Evolutionary conservation across 208 protist species (phyloP).

Genomic region (Porcisia hertigi): DNA sequence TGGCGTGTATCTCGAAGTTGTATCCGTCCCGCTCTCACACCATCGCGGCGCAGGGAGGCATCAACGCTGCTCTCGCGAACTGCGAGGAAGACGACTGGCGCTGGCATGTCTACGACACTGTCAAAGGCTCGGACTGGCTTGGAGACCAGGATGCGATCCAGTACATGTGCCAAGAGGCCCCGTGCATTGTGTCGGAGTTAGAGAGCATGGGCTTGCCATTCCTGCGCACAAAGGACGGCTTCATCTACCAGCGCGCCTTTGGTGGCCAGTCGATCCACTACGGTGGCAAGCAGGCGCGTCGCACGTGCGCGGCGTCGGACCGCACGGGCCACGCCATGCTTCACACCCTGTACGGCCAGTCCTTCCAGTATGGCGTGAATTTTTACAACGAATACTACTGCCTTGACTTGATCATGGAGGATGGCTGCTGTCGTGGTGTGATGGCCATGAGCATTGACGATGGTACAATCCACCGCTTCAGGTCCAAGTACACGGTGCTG

Average conservation of each 20-base stretch:
- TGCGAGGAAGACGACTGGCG: constrained; percentile 99
- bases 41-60: constrained; percentile 98
- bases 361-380: constrained; percentile 95
- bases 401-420: constrained; percentile 98
- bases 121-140: constrained; percentile 99
- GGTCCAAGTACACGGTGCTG: constrained; percentile 96
- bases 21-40: constrained; percentile 99
- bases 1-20: constrained; percentile 98
- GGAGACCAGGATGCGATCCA: constrained; percentile 99
- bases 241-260: constrained; percentile 99
- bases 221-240: constrained; percentile 97
- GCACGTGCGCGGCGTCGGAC: constrained; percentile 97
- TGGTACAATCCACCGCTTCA: constrained; percentile 98
- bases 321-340: constrained; percentile 99
- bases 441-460: constrained; percentile 98
- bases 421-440: constrained; percentile 95
- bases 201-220: constrained; percentile 99
- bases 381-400: constrained; percentile 99
- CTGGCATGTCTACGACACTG: constrained; percentile 99
- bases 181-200: constrained; percentile 93
- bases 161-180: constrained; percentile 99
- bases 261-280: constrained; percentile 98
- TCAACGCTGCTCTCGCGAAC: constrained; percentile 99
- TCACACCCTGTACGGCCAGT: constrained; percentile 99
- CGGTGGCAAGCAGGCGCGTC: constrained; percentile 96